Base-by-base conservation (phyloP, 192 early-diverging fungal genomes). In the Backusella macrospora region DNA sequence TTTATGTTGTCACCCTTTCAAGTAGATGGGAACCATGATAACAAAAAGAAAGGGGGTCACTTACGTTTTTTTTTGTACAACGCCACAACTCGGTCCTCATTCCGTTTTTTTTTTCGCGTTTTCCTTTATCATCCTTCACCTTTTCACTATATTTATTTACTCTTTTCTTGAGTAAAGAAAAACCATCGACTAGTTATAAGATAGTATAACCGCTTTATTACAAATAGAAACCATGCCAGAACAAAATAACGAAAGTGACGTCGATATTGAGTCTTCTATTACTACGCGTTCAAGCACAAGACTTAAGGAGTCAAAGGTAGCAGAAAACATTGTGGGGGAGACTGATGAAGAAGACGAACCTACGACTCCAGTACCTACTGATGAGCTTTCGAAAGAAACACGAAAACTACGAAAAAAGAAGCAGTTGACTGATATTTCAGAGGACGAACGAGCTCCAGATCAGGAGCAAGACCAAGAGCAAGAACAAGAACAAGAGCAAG, bases 361-460 rank as follows among this genome's bases (percentile, higher is more conserved):
- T 8, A 46, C 40, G 12, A 46, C 40, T 14, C 66, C 66, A 9
- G 66, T 46, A 29, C 66, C 40, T 12, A 29, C 66, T 12, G 42
- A 45, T 26, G 21, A 1, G 4, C 26, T 72, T 44, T 44, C 75
- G 6, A 77, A 77, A 67, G 75, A 77, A 45, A 77, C 75, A 4
- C 70, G 75, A 16, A 77, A 77, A 65, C 43, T 77, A 42, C 44
- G 75, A n/a, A 77, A 77, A 45, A 77, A 77, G 34, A 77, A 77
- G 38, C 16, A 59, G 6, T 59, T 64, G 10, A 21, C 40, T 4
- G 73, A 75, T 6, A 5, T 34, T 9, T 65, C 62, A 14, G 46
- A 67, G 6, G 73, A 67, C 5, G 71, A 63, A 16, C 29, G 29
- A 34, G 29, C 1, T 0, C 29, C 29, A 34, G 21, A 62, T 0